These are phyloP conservation scores for Brassica carinata DNA, from an alignment of 345 rosid species.

Conservation along the genomic window DNA sequence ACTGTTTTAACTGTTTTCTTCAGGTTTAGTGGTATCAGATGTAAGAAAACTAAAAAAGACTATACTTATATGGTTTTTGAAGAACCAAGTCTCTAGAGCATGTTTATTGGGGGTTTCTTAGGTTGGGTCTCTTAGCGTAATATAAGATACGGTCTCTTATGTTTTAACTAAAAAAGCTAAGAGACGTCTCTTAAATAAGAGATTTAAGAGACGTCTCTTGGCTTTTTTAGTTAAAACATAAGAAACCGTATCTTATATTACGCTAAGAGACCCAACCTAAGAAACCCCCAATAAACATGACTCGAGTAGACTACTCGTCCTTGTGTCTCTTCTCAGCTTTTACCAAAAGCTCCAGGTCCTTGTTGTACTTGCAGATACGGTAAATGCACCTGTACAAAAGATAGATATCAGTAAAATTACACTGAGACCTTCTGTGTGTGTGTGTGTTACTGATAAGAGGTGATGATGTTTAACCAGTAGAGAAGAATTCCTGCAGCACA, in stretches of 20 bases:
- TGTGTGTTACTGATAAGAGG: not conserved
- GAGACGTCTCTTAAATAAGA: no score
- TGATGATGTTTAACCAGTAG: conserved; percentile 58
- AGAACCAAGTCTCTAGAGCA: not conserved
- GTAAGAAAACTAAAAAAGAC: not conserved
- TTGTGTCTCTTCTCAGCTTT: conserved; percentile 75
- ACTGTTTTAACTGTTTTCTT: not conserved
- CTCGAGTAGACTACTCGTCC: conserved; percentile 47
- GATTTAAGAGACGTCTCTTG: no score
- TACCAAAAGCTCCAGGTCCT: conserved; percentile 70
- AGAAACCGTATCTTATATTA: no score
- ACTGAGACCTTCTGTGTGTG: not conserved
- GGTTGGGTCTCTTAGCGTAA: no score
- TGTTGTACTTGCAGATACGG: conserved; percentile 75
- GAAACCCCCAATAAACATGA: not conserved
- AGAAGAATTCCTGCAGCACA: conserved; percentile 75
- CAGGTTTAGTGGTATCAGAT: not conserved
- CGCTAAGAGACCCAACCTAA: no score
- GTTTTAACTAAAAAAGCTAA: no score
- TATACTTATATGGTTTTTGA: conserved; percentile 25
- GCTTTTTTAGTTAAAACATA: no score
- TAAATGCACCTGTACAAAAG: conserved; percentile 55
- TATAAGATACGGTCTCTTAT: no score
- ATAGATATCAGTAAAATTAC: not conserved
- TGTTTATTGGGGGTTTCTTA: no score